These are phyloP conservation scores for Xylaria nigripes DNA, from an alignment of 495 filamentous ascomycete genomes.

Conservation along the genomic window DNA sequence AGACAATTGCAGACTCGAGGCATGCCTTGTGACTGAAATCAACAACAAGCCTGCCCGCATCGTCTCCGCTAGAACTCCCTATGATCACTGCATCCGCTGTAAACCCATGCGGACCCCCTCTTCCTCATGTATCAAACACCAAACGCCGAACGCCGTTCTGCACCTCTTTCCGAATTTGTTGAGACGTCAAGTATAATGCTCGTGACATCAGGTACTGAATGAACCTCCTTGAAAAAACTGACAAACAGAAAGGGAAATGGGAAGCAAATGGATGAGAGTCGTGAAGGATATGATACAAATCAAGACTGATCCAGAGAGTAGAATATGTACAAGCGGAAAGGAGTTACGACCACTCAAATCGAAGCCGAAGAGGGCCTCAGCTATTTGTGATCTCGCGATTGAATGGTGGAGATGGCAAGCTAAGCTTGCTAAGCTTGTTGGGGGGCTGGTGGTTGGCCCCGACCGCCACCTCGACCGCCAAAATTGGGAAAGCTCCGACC, in stretches of 20 bases:
- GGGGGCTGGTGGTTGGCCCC: slow-evolving; percentile 32
- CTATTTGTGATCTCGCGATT: not conserved
- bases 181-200: slow-evolving; percentile 18
- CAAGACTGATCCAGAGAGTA: slow-evolving; percentile 20
- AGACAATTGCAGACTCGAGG: not conserved
- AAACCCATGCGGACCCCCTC: slow-evolving; percentile 18
- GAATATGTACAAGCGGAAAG: slow-evolving; percentile 27
- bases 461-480: slow-evolving; percentile 35
- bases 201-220: slow-evolving; percentile 20
- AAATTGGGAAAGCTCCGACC: slow-evolving; percentile 31
- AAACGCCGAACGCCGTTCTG: slow-evolving; percentile 25
- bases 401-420: slow-evolving; percentile 1
- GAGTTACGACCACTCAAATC: not conserved
- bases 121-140: slow-evolving; percentile 5
- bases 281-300: slow-evolving; percentile 29
- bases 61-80: slow-evolving; percentile 13
- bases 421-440: slow-evolving; percentile 26
- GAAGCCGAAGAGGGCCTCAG: not conserved
- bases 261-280: slow-evolving; percentile 17
- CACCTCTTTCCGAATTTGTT: slow-evolving; percentile 15
- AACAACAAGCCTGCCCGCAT: not conserved
- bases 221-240: slow-evolving; percentile 18
- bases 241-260: slow-evolving; percentile 15
- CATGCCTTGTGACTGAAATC: not conserved
- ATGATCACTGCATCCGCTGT: slow-evolving; percentile 10